Evolutionary conservation across 202 grass and related monocot genomes (phyloP).

Genomic region (Zoysia matrella): DNA sequence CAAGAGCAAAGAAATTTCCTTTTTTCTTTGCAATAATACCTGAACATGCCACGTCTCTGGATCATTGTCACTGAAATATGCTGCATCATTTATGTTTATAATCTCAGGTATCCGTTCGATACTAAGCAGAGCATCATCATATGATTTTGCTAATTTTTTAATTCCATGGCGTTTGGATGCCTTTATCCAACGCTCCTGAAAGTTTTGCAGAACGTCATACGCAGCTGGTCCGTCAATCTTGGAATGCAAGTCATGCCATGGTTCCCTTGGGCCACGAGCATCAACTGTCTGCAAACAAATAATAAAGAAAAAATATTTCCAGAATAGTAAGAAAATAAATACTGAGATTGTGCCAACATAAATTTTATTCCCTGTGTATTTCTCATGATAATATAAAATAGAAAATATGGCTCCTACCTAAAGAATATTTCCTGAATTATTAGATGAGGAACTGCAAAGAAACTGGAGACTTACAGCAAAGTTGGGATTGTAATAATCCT

Average conservation of each 20-base stretch:
- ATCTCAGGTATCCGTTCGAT: conserved; percentile 72
- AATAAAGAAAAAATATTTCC: conserved; percentile 9
- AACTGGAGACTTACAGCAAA: conserved; percentile 61
- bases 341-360: not conserved
- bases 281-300: conserved; percentile 63
- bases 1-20: not conserved
- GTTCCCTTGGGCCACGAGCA: conserved; percentile 86
- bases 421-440: not conserved
- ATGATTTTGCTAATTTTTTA: conserved; percentile 71
- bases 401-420: not conserved
- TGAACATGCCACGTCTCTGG: conserved; percentile 95
- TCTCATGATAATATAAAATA: conserved; percentile 13
- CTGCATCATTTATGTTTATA: conserved; percentile 57
- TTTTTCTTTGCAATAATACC: conserved; percentile 47
- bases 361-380: not conserved
- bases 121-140: conserved; percentile 79
- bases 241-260: conserved; percentile 98
- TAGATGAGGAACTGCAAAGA: conserved; percentile 17
- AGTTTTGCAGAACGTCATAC: conserved; percentile 89
- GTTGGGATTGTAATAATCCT: conserved; percentile 95
- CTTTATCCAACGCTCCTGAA: conserved; percentile 92
- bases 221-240: conserved; percentile 88
- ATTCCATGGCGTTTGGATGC: conserved; percentile 81
- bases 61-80: conserved; percentile 70
- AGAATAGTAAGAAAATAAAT: conserved; percentile 30